Evolutionary conservation across 192 early-diverging fungal genomes (phyloP).

Genomic region (Dissophora globulifera): DNA sequence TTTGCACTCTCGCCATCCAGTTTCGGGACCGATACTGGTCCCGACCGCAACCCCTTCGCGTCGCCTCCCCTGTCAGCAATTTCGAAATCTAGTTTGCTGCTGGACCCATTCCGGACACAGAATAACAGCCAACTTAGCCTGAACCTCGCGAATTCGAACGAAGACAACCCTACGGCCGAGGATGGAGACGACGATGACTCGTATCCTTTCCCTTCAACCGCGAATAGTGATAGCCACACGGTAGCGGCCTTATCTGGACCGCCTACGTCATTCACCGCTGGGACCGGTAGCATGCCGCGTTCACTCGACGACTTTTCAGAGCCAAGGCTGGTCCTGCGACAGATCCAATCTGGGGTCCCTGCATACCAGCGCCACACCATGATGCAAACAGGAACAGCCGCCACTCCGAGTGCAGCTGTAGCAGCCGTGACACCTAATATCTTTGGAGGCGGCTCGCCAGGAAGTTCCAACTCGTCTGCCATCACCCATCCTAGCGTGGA

Average conservation of each 20-base stretch:
- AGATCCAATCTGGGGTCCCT: not conserved
- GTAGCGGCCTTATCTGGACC: not conserved
- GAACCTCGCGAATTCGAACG: not conserved
- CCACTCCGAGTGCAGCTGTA: not conserved
- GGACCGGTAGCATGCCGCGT: not conserved
- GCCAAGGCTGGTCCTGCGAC: conserved; percentile 7
- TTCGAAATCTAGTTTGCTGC: not conserved
- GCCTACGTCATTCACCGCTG: not conserved
- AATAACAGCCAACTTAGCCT: conserved; percentile 29
- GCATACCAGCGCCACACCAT: conserved; percentile 4
- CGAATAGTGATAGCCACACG: not conserved
- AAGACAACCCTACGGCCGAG: not conserved
- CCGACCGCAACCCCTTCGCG: conserved; percentile 10
- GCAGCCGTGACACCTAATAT: not conserved
- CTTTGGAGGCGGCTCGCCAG: no score
- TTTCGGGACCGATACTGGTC: not conserved
- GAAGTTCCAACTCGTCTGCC: not conserved
- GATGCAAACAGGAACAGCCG: not conserved
- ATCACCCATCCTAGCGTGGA: no score
- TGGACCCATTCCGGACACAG: conserved; percentile 27
- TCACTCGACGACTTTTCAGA: conserved; percentile 14
- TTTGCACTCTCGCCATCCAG: conserved; percentile 30
- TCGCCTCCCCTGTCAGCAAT: conserved; percentile 22
- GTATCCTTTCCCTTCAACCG: not conserved
- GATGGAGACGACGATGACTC: conserved; percentile 3